Conservation (phyloP, 2,329 filamentous ascomycete genomes). For the Pseudopithomyces chartarum region DNA sequence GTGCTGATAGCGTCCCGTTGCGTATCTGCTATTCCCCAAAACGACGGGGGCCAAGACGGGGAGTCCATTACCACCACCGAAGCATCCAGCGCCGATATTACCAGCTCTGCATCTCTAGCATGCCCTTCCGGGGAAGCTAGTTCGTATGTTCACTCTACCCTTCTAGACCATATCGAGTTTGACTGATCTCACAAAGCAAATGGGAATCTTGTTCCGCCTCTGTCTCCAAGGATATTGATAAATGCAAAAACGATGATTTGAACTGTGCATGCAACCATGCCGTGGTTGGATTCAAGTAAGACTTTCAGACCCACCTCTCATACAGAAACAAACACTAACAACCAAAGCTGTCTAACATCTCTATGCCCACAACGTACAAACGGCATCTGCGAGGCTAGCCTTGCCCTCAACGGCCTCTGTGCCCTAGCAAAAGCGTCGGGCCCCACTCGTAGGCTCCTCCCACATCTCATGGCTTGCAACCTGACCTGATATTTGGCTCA, state of each 20-base stretch:
- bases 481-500: background rate
- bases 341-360: slow-evolving; percentile 15
- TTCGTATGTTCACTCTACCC: slow-evolving; percentile 9
- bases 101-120: slow-evolving; percentile 12
- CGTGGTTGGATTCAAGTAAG: slow-evolving; percentile 16
- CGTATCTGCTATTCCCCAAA: slow-evolving; percentile 1
- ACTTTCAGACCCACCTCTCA: background rate
- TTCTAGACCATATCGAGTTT: background rate
- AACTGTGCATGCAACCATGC: slow-evolving; percentile 18
- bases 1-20: slow-evolving; percentile 8
- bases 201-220: slow-evolving; percentile 20
- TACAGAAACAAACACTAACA: too few species aligned
- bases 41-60: background rate
- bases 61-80: background rate
- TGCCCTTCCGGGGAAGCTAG: slow-evolving; percentile 13
- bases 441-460: background rate
- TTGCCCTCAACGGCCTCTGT: slow-evolving; percentile 11
- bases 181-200: slow-evolving; percentile 10
- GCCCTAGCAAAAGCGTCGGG: background rate
- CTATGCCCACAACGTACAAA: slow-evolving; percentile 13
- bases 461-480: background rate
- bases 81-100: slow-evolving; percentile 1
- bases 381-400: slow-evolving; percentile 13
- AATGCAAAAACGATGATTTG: slow-evolving; percentile 15
- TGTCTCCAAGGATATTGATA: slow-evolving; percentile 12